Evolutionary conservation across 345 rosid genomes (phyloP).

Genomic region (Murraya koenigii): DNA sequence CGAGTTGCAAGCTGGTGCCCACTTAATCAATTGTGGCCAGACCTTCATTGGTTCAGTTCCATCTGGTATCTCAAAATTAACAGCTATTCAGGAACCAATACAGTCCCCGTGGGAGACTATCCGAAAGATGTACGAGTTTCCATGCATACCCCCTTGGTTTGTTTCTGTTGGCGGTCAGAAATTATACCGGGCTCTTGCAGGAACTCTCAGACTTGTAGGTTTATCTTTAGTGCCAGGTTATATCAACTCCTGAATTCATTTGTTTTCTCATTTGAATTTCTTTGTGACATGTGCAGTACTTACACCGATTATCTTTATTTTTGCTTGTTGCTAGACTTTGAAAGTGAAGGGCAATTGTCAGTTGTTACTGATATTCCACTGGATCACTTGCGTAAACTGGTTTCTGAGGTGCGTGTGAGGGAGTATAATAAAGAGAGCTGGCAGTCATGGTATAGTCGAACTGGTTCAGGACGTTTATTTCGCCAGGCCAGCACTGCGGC

Average conservation of each 20-base stretch:
- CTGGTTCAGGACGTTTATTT: slow-evolving; percentile 74
- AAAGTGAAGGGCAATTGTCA: slow-evolving; percentile 57
- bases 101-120: slow-evolving; percentile 22
- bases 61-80: slow-evolving; percentile 33
- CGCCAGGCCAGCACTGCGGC: slow-evolving; percentile 80
- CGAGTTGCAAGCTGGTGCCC: slow-evolving; percentile 60
- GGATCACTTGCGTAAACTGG: slow-evolving; percentile 51
- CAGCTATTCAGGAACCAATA: slow-evolving; percentile 21
- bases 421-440: slow-evolving; percentile 68
- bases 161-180: slow-evolving; percentile 64
- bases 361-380: slow-evolving; percentile 76
- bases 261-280: slow-evolving; percentile 12
- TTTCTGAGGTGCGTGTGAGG: slow-evolving; percentile 67
- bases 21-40: slow-evolving; percentile 23
- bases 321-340: slow-evolving; percentile 51
- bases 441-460: slow-evolving; percentile 77
- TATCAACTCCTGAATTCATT: slow-evolving; percentile 31
- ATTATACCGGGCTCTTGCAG: slow-evolving; percentile 70
- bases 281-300: slow-evolving; percentile 21
- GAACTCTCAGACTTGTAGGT: slow-evolving; percentile 84
- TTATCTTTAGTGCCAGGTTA: slow-evolving; percentile 84
- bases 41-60: slow-evolving; percentile 27
- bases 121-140: slow-evolving; percentile 48
- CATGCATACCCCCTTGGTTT: slow-evolving; percentile 90
- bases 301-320: slow-evolving; percentile 20